Evolutionary conservation across 495 filamentous ascomycete genomes (phyloP), one percentile per base, ranked within the genome.

Genomic region (Hypoxylon subgilvum): DNA sequence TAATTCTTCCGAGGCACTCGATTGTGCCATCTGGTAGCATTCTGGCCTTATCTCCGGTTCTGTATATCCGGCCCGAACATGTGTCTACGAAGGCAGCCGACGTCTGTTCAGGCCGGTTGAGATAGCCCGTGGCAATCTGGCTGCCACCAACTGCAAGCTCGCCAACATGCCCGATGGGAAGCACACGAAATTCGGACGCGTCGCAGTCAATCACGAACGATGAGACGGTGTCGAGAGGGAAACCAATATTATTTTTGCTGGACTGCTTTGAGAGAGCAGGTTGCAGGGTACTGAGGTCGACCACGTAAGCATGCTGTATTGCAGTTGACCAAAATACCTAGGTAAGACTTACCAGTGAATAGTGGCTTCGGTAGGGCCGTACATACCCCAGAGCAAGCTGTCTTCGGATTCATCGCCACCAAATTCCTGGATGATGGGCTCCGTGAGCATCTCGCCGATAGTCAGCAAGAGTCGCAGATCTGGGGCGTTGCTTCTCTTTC

Each of bases 381-480:
- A 96, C 90, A 93, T 92, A 0, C 83, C 89, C 76, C 87, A 87
- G 0, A 96, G 79, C 22, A 92, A 81, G 52, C 79, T 76, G 30
- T 35, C 13, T 13, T 67, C 61, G 0, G 53, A 63, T 1, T 72
- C 65, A 21, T 66, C 63, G 3, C 77, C 78, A 1, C 87, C 88
- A 75, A 91, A 96, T 67, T 92, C 88, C 31, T 84, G 75, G 6
- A 92, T 75, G 1, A 96, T 82, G 3, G 80, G 78, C 16, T 76
- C 75, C 0, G 88, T 91, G 19, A 96, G 81, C 88, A 92, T 93
- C 72, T 96, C 91, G 3, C 91, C 91, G 58, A 94, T 95, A 0
- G 91, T 94, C 9, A 94, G 72, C 1, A 95, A 76, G 1, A 89
- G 68, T 18, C 75, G 76, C 28, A 96, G 65, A 0, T 71, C 67